Base-by-base conservation (phyloP, 164 flowering plant genomes). In the Vitis amurensis region DNA sequence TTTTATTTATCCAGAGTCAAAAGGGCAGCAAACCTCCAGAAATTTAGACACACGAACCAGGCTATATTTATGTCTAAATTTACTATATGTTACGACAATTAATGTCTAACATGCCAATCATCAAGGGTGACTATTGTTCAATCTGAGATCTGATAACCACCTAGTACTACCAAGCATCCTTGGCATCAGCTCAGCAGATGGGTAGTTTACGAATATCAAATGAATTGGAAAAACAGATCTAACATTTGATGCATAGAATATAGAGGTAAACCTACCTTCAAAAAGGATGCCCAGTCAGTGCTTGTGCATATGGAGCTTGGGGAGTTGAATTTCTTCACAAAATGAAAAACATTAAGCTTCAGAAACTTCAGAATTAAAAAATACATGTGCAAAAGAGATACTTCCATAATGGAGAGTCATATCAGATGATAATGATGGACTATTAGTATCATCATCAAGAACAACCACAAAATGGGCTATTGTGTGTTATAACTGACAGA, bases 251-350 rank as follows among this genome's bases (percentile, higher is more conserved):
- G 57, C 50, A 53, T 17, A 55, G 50, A 37, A 65, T 57, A 68
- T 17, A 61, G 8, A 59, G 16, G 65, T 23, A 75, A 60, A 14
- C 17, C 17, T 81, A 92, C 99, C 98, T 90, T 94, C 55, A 89
- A 56, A 78, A 95, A 86, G 31, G 91, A 65, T 60, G 85, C 73
- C 99, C 98, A 95, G 65, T 93, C 97, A 78, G 79, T 79, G 71
- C 64, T 79, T 64, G 95, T 81, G 71, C 88, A 84, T 50, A 74
- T 51, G 50, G 90, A 90, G 81, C 94, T 93, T 72, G 98, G 98
- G 29, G 98, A 93, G 82, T 90, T 90, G 82, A 95, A 88, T 84
- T 89, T 89, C 99, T 93, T 66, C 60, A 68, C 67, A 59, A 52
- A 69, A 58, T 71, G 70, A 16, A 66, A 72, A 31, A 31, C 14